phyloP scores from a whole-genome alignment of 352 stramenopile species.

The Phytophthora pinifolia region DNA sequence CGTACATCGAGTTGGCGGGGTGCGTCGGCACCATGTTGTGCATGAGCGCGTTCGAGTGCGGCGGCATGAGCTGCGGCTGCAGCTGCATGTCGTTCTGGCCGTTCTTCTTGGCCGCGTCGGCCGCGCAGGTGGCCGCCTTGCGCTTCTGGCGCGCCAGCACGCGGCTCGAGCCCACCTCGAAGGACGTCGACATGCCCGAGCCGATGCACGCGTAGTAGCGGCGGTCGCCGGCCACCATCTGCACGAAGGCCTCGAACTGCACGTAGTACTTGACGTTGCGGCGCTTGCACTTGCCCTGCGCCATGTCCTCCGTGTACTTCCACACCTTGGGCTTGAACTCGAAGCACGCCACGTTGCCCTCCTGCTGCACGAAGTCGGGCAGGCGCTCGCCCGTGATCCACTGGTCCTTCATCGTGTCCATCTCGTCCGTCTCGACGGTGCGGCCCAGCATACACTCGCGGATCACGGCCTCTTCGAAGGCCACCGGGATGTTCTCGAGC shows the following conservation, averaged over 20 bases:
- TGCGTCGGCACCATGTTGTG: conserved; percentile 35
- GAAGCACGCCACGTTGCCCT: conserved; percentile 70
- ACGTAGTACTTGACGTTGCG: conserved; percentile 90
- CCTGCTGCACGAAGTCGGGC: conserved; percentile 83
- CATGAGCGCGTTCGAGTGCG: conserved; percentile 27
- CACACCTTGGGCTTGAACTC: conserved; percentile 90
- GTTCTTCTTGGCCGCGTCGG: conserved; percentile 18
- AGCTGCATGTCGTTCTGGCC: conserved; percentile 33
- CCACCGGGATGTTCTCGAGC: conserved; percentile 79
- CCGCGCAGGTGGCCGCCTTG: conserved; percentile 63
- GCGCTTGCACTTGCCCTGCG: conserved; percentile 87
- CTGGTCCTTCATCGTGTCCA: conserved; percentile 85
- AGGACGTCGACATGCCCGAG: conserved; percentile 85
- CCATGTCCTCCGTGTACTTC: conserved; percentile 90
- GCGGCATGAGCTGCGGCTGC: conserved; percentile 36
- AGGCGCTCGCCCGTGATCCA: conserved; percentile 84
- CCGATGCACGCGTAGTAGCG: conserved; percentile 86
- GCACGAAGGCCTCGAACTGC: conserved; percentile 86
- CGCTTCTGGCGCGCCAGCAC: conserved; percentile 84
- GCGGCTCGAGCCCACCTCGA: conserved; percentile 83
- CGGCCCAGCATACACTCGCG: conserved; percentile 82
- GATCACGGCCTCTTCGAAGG: conserved; percentile 85
- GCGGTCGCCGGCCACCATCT: conserved; percentile 67
- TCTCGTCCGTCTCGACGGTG: conserved; percentile 73
- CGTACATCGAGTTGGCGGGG: conserved; percentile 33